Conservation (phyloP, 1,284 basidiomycete species). For the Microbotryomycetes sp. region DNA sequence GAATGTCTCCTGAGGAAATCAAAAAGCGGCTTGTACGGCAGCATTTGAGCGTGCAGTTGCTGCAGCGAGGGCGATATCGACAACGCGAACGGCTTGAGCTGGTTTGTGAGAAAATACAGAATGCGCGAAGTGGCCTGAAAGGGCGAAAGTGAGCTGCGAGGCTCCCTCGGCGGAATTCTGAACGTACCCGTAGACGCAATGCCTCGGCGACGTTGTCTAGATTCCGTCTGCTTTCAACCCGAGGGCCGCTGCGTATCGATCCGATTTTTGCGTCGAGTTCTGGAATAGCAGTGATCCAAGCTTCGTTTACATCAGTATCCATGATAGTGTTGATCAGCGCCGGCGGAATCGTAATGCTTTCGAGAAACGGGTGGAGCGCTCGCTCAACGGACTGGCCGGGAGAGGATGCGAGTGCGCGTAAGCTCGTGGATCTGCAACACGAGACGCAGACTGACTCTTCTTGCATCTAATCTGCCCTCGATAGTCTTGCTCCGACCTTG, state of each 20-base stretch:
- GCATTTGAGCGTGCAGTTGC: conserved; percentile 77
- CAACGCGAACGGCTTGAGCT: conserved; percentile 71
- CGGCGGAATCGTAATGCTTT: conserved; percentile 76
- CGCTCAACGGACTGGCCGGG: conserved; percentile 69
- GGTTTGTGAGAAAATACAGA: conserved; percentile 52
- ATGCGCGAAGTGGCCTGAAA: conserved; percentile 74
- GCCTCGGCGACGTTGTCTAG: conserved; percentile 75
- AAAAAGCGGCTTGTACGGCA: conserved; percentile 78
- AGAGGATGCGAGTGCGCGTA: conserved; percentile 5
- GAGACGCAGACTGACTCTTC: conserved; percentile 48
- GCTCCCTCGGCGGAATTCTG: not conserved
- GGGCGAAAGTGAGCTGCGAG: conserved; percentile 1
- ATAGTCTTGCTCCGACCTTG: conserved; percentile 84
- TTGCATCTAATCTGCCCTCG: conserved; percentile 71
- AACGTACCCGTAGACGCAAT: conserved; percentile 67
- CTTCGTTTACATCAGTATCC: conserved; percentile 57
- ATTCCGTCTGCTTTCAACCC: conserved; percentile 78
- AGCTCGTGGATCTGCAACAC: not conserved
- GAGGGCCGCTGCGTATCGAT: conserved; percentile 58
- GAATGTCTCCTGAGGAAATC: conserved; percentile 78
- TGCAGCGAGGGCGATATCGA: conserved; percentile 89
- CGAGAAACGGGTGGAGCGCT: conserved; percentile 69
- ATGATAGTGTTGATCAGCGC: conserved; percentile 67
- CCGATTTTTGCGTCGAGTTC: conserved; percentile 72
- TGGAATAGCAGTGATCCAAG: conserved; percentile 71